A percentile compares a stretch with the other conserved stretches of the same genome.
Conservation (phyloP, 208 protist genomes). For the Acanthamoeba lenticulata region DNA sequence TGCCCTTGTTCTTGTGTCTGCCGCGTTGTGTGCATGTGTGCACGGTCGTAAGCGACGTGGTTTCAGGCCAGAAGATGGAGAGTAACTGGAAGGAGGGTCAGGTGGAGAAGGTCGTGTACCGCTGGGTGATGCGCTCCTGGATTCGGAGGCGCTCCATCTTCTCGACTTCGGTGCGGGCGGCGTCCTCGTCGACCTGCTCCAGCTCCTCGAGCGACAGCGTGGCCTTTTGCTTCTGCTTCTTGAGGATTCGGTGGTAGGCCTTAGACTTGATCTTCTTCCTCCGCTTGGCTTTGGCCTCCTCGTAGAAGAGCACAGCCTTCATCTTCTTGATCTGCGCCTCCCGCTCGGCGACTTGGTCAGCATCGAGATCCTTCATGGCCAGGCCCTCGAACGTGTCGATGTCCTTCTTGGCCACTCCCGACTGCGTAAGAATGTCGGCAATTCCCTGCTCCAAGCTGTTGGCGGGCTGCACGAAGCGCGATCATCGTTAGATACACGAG, state of each 20-base stretch:
- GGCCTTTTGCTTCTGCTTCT: slow-evolving; percentile 56
- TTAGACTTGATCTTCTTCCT: slow-evolving; percentile 70
- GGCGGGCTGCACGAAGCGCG: background rate
- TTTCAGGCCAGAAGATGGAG: background rate
- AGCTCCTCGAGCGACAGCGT: slow-evolving; percentile 35
- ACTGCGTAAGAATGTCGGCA: slow-evolving; percentile 46
- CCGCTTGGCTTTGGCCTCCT: slow-evolving; percentile 62
- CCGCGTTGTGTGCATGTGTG: background rate
- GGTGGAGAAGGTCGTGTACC: background rate
- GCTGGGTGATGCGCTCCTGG: slow-evolving; percentile 57
- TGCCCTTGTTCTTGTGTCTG: slow-evolving; percentile 66
- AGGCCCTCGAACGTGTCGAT: slow-evolving; percentile 21
- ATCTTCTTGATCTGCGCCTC: slow-evolving; percentile 65
- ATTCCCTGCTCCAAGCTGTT: slow-evolving; percentile 49
- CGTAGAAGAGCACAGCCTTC: slow-evolving; percentile 63
- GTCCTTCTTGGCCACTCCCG: background rate
- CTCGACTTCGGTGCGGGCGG: background rate
- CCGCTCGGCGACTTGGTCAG: background rate
- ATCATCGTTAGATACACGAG: background rate
- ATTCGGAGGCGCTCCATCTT: slow-evolving; percentile 56
- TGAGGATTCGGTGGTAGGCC: slow-evolving; percentile 55
- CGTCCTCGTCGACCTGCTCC: slow-evolving; percentile 31
- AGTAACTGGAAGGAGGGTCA: background rate
- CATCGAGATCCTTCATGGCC: background rate
- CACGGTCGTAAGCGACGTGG: no score